These are phyloP conservation scores for Fonsecaea multimorphosa DNA, from an alignment of 2,329 filamentous ascomycete species.

Conservation along the genomic window DNA sequence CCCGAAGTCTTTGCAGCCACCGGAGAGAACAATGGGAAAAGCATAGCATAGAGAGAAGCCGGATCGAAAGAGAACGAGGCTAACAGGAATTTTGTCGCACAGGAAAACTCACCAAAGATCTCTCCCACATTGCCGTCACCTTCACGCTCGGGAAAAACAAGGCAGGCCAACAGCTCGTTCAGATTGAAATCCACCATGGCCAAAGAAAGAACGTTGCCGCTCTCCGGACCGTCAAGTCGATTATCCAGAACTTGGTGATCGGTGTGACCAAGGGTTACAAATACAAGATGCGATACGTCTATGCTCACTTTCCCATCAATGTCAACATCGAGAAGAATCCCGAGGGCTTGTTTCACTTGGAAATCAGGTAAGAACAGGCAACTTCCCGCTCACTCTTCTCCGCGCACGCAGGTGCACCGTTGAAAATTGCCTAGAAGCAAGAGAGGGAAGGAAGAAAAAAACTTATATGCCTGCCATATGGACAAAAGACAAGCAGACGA, in stretches of 20 bases:
- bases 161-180: conserved; percentile 64
- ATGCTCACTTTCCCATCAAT: conserved; percentile 99
- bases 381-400: conserved; percentile 30
- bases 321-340: conserved; percentile 97
- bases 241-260: conserved; percentile 98
- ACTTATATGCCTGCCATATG: no score
- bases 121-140: conserved; percentile 94
- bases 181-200: conserved; percentile 98
- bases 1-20: conserved; percentile 1
- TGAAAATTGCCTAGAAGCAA: conserved; percentile 31
- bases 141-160: conserved; percentile 83
- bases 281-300: conserved; percentile 99
- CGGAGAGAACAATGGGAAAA: conserved; percentile 6
- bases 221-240: conserved; percentile 94
- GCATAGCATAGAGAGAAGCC: neutral
- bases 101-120: conserved; percentile 97
- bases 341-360: conserved; percentile 87
- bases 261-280: conserved; percentile 99
- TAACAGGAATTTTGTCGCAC: conserved; percentile 38
- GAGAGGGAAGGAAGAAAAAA: conserved; percentile 1
- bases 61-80: neutral
- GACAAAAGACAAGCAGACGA: neutral
- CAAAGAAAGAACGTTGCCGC: conserved; percentile 96
- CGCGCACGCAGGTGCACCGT: neutral
- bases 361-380: conserved; percentile 79